Evolutionary conservation across 2,329 filamentous ascomycete genomes (phyloP), one percentile per base, ranked within the genome.

Genomic region (Oidium heveae): DNA sequence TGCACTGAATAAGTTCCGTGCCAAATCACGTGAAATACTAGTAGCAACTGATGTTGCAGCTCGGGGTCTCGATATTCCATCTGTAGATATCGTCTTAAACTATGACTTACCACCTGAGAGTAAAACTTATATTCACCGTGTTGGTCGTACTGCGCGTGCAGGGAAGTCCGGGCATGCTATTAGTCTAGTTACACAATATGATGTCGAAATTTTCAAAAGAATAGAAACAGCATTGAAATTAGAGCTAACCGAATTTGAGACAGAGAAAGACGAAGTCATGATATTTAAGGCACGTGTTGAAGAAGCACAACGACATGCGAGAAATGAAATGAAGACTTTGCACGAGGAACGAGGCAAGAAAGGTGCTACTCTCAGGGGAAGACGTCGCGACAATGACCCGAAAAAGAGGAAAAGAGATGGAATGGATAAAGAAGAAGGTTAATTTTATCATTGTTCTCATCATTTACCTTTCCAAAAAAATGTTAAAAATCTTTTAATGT

Each of bases 1-100:
- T 7, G 85, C 91, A 0, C 72, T 98, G 9, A 85, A 84, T 66
- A 96, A 96, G 66, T 96, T 98, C 73, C 80, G 83, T 55, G 73
- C 82, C 2, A 79, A 81, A 8, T 77, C 75, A n/a, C 75, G 87
- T 44, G 79, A 93, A 59, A 89, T 98, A 41, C 76, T 98, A 4
- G 84, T 95, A 3, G 87, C 87, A 12, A 95, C 88, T 0, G 88
- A 95, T 66, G 86, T 95, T n/a, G 88, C 88, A 1, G 85, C 88
- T 0, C 80, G 88, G 65, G 89, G 88, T 73, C 73, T 95, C 7
- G 88, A 95, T 71, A 94, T 95, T 50, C 87, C 87, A 13, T 82
- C 79, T n/a, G 87, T 95, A 13, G 86, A 94, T 59, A 70, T 89
- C 0, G 85, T 95, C 2, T 67, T 94, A 59, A 94, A 94, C 68